phyloP scores from a whole-genome alignment of 1,284 basidiomycete species.

The Marasmius tenuissimus region DNA sequence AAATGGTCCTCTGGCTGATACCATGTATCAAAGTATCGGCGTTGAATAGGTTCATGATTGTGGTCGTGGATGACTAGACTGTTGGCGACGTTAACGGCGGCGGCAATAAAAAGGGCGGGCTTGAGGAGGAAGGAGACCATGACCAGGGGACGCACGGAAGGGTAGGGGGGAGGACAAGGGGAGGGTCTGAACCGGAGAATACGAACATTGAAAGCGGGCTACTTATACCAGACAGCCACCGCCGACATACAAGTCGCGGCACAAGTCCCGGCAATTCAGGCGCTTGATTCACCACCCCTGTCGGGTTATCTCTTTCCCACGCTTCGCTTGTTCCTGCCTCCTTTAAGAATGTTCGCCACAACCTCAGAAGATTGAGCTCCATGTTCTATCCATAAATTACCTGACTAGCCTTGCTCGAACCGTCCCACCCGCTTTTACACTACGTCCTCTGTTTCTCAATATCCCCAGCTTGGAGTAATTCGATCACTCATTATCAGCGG shows the following conservation, averaged over 20 bases:
- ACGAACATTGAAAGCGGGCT: not conserved
- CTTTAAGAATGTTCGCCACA: not conserved
- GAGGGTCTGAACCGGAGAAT: not conserved
- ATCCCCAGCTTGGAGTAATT: no score
- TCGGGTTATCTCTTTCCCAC: not conserved
- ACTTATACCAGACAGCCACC: not conserved
- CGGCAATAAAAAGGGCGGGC: slow-evolving; percentile 35
- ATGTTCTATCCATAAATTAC: no score
- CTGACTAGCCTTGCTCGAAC: no score
- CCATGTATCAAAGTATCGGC: slow-evolving; percentile 47
- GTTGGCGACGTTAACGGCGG: slow-evolving; percentile 27
- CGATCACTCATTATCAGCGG: no score
- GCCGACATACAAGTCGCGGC: not conserved
- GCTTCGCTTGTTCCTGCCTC: not conserved
- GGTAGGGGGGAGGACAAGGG: not conserved
- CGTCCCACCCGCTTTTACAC: no score
- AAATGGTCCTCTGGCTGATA: slow-evolving; percentile 57
- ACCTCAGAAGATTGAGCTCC: no score
- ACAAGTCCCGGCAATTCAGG: not conserved
- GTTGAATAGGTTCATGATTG: slow-evolving; percentile 24
- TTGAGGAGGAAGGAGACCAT: slow-evolving; percentile 29
- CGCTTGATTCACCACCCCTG: not conserved
- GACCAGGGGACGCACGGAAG: not conserved
- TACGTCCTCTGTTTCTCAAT: no score
- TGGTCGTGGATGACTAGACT: slow-evolving; percentile 27